Base-by-base conservation (phyloP, 768 basidiomycete genomes). In the Tephrocybe sp. region DNA sequence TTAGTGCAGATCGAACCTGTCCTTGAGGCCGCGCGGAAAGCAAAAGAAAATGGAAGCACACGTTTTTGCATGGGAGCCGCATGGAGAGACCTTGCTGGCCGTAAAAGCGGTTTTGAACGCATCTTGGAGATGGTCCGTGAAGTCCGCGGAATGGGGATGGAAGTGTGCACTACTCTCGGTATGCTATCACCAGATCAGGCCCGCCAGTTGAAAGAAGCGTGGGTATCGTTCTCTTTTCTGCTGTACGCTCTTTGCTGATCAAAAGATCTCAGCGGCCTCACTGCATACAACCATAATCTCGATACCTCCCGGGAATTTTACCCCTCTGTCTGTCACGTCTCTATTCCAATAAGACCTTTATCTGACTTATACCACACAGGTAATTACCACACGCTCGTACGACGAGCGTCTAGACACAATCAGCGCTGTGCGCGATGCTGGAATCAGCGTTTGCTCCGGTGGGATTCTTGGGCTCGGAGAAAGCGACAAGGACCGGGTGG, bases 1-100 rank as follows among this genome's bases (percentile, higher is more conserved):
- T 72, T 98, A 37, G 77, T 97, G 11, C 88, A 94, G 40, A 71
- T 97, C 42, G 94, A 92, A 60, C 93, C 94, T 15, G 95, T 98
- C 13, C 72, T 99, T 8, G 86, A 88, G 60, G 95, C 93, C 23
- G 95, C 95, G 18, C 81, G 91, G 11, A 86, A 88, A 63, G 95
- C 95, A 21, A 98, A 97, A 64, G 94, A 76, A 57, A 98, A 97
- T 65, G 95, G 95, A 27, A 94, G 91, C 64, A 98, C 95, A 16
- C 79, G 95, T 22, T 98, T 98, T 71, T 98, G 95, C 68, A 98
- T 97, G 95, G 95, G 95, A 50, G 94, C 95, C 3, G 95, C 95
- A 4, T 99, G 95, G 95, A 77, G 95, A 55, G 95, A 97, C 64
- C 80, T 97, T 48, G 83, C 88, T 9, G 93, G 95, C 2, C 81